A percentile compares a stretch with the other conserved stretches of the same genome.
Evolutionary conservation across 139 green algal genomes (phyloP).

Genomic region (Spirogloea muscicola): DNA sequence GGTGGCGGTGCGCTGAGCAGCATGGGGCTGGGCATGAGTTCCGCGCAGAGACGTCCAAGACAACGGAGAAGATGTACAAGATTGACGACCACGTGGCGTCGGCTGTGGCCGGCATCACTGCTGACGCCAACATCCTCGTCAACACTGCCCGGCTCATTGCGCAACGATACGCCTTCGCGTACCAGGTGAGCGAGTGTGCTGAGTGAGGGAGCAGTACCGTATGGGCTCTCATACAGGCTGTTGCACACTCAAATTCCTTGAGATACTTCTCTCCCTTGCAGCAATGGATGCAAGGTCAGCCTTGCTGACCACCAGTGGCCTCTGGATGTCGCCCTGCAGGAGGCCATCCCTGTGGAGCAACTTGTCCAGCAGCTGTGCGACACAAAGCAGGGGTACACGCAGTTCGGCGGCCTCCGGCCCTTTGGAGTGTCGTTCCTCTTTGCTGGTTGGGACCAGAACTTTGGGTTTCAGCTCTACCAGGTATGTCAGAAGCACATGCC

Average conservation of each 20-base stretch:
- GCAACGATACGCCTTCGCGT: constrained; percentile 58
- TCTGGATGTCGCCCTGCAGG: constrained; percentile 48
- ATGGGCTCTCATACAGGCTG: too few relatives aligned
- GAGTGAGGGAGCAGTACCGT: neutral
- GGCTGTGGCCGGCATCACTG: constrained; percentile 92
- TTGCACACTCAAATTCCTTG: neutral
- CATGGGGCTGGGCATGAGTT: too few relatives aligned
- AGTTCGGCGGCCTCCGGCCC: constrained; percentile 93
- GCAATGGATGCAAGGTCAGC: neutral
- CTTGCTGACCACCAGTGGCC: neutral
- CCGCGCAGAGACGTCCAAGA: constrained; percentile 51
- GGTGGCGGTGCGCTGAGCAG: too few relatives aligned
- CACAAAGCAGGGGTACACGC: constrained; percentile 78
- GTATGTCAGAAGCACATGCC: too few relatives aligned
- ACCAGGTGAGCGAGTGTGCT: constrained; percentile 47
- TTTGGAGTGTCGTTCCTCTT: constrained; percentile 98
- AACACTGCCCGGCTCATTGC: constrained; percentile 66
- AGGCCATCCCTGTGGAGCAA: constrained; percentile 97
- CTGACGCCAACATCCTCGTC: constrained; percentile 98
- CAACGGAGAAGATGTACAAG: constrained; percentile 96
- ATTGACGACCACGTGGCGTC: constrained; percentile 94
- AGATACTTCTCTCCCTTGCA: neutral
- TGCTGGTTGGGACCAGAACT: constrained; percentile 80
- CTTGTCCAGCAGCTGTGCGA: constrained; percentile 91
- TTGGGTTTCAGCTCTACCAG: constrained; percentile 94